phyloP scores from a whole-genome alignment of 345 rosid genomes.

The Aquilaria malaccensis region DNA sequence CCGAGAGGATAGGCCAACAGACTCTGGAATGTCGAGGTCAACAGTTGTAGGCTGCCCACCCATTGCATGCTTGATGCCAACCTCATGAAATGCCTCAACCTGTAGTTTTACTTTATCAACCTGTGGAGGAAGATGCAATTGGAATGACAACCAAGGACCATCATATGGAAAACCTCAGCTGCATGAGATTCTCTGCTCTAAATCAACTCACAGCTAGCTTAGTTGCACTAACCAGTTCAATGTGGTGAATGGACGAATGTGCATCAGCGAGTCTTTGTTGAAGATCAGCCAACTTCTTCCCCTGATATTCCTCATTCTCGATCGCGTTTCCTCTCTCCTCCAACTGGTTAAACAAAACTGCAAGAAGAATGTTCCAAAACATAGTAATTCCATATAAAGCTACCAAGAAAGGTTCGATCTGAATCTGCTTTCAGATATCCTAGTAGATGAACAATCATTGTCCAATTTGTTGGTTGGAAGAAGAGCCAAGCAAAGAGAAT shows the following conservation, averaged over 20 bases:
- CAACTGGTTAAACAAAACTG: constrained; percentile 64
- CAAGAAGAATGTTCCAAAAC: constrained; percentile 8
- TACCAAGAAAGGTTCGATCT: too few relatives aligned
- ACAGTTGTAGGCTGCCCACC: constrained; percentile 38
- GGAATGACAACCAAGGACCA: constrained; percentile 5
- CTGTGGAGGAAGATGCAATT: constrained; percentile 30
- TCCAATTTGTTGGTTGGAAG: too few relatives aligned
- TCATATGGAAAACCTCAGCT: neutral
- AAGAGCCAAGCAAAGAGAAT: too few relatives aligned
- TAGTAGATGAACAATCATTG: too few relatives aligned
- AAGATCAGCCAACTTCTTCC: constrained; percentile 66
- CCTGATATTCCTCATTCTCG: constrained; percentile 85
- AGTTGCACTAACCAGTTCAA: constrained; percentile 53
- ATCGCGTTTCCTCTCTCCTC: constrained; percentile 81
- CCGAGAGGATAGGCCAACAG: constrained; percentile 62
- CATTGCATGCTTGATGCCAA: constrained; percentile 31
- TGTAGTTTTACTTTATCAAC: constrained; percentile 59
- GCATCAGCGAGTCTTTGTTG: constrained; percentile 88
- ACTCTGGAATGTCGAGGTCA: constrained; percentile 84
- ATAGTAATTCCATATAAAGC: too few relatives aligned
- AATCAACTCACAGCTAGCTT: neutral
- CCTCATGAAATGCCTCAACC: constrained; percentile 34
- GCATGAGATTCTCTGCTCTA: neutral
- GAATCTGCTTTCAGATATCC: too few relatives aligned
- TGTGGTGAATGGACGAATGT: constrained; percentile 74